Conservation (phyloP, 495 filamentous ascomycete genomes). For the Xylaria nigripes region DNA sequence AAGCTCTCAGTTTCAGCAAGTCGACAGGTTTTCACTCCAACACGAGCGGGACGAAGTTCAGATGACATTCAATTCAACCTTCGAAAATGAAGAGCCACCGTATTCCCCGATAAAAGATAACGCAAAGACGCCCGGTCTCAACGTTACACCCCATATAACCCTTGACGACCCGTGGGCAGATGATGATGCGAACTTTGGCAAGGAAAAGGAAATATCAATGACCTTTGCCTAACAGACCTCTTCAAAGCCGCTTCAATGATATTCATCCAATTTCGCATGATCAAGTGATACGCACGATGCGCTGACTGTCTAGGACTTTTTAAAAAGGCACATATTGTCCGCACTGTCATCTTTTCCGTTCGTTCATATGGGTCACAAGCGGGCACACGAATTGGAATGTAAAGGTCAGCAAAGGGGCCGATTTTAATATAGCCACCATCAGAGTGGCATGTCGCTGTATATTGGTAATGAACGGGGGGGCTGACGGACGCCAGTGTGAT, state of each 20-base stretch:
- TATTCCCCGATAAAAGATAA: slow-evolving; percentile 25
- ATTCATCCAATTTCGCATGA: no score
- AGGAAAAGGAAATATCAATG: slow-evolving; percentile 63
- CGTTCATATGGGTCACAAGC: neutral
- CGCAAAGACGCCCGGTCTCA: slow-evolving; percentile 16
- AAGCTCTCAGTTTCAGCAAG: slow-evolving; percentile 8
- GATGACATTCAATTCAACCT: slow-evolving; percentile 68
- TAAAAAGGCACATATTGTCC: neutral
- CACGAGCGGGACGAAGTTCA: slow-evolving; percentile 42
- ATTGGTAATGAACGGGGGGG: neutral
- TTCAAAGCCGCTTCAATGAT: neutral
- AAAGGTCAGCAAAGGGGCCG: neutral
- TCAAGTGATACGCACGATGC: neutral
- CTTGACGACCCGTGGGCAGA: slow-evolving; percentile 80
- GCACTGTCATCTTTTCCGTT: neutral
- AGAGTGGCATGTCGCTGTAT: neutral
- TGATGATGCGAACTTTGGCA: slow-evolving; percentile 64
- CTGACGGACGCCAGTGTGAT: neutral
- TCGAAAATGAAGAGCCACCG: slow-evolving; percentile 32
- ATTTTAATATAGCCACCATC: neutral
- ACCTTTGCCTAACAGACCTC: slow-evolving; percentile 54
- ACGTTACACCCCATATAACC: slow-evolving; percentile 36
- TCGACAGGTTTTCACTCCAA: slow-evolving; percentile 13
- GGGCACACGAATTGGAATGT: neutral
- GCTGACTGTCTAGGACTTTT: neutral